Conservation (phyloP, 1,139 yeast genomes). For the Suhomyces maxii region DNA sequence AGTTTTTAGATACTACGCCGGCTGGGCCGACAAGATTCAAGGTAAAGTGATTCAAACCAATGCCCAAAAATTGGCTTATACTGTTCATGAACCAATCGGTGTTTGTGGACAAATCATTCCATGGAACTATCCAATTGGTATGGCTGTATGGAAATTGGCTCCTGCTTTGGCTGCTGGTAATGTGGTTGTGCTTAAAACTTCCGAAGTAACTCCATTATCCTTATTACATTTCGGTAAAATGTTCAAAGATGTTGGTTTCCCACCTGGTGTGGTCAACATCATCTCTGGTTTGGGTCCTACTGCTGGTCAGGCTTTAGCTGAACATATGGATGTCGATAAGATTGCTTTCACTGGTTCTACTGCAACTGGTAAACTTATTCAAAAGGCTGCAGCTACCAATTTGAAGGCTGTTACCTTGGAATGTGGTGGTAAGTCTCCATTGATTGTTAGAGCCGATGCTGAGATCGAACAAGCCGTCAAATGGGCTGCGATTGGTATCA, state of each 20-base stretch:
- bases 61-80: slow-evolving; percentile 68
- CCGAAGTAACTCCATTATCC: slow-evolving; percentile 67
- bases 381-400: slow-evolving; percentile 57
- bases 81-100: slow-evolving; percentile 79
- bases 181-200: slow-evolving; percentile 61
- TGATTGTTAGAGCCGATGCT: slow-evolving; percentile 68
- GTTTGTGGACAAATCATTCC: slow-evolving; percentile 79
- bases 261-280: slow-evolving; percentile 67
- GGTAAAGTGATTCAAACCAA: slow-evolving; percentile 71
- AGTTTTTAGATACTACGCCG: slow-evolving; percentile 71
- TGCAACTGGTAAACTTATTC: slow-evolving; percentile 62
- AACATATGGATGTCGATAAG: slow-evolving; percentile 57
- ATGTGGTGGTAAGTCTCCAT: slow-evolving; percentile 90
- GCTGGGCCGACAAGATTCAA: slow-evolving; percentile 79
- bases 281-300: slow-evolving; percentile 56
- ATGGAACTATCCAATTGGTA: slow-evolving; percentile 61
- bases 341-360: slow-evolving; percentile 69
- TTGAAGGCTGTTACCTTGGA: slow-evolving; percentile 81
- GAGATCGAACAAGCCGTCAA: slow-evolving; percentile 79
- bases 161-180: slow-evolving; percentile 72
- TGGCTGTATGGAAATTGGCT: slow-evolving; percentile 63
- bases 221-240: slow-evolving; percentile 55
- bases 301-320: slow-evolving; percentile 60
- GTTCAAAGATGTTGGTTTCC: slow-evolving; percentile 66
- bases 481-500: slow-evolving; percentile 83